Percentiles rank a stretch among this genome's conserved stretches.
phyloP scores from a whole-genome alignment of 2,329 filamentous ascomycete species.

The Penicillium sp. region DNA sequence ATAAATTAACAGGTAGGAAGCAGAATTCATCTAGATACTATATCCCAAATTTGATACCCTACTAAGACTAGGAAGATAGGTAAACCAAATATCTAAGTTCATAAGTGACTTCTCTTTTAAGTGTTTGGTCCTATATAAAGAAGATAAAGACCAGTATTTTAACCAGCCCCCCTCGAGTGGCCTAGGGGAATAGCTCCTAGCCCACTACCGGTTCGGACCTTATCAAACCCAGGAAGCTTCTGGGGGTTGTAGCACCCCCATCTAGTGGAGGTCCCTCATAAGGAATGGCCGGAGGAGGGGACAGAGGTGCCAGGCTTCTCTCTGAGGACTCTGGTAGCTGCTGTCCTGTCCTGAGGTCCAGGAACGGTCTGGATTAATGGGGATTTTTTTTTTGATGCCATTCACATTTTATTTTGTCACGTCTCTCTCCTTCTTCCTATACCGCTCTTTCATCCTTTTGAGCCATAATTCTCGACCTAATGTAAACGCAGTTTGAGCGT shows the following conservation, averaged over 20 bases:
- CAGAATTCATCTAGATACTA: fast-evolving
- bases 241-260: fast-evolving
- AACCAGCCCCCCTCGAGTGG: background rate
- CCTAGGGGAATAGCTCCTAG: background rate
- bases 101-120: background rate
- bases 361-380: background rate
- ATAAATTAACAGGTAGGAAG: fast-evolving
- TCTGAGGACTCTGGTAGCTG: background rate
- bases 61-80: background rate
- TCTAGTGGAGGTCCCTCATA: no score
- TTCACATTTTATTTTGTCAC: no score
- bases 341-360: background rate
- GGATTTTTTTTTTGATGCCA: background rate
- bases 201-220: background rate
- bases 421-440: background rate
- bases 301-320: background rate
- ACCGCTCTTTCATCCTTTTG: no score
- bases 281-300: background rate
- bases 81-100: background rate
- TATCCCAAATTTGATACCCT: background rate
- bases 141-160: background rate
- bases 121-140: background rate
- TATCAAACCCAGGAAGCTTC: background rate
- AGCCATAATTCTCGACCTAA: background rate
- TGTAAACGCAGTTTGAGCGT: background rate